Evolutionary conservation across 345 rosid genomes (phyloP), one percentile per base, ranked within the genome.

Genomic region (Populus euphratica): DNA sequence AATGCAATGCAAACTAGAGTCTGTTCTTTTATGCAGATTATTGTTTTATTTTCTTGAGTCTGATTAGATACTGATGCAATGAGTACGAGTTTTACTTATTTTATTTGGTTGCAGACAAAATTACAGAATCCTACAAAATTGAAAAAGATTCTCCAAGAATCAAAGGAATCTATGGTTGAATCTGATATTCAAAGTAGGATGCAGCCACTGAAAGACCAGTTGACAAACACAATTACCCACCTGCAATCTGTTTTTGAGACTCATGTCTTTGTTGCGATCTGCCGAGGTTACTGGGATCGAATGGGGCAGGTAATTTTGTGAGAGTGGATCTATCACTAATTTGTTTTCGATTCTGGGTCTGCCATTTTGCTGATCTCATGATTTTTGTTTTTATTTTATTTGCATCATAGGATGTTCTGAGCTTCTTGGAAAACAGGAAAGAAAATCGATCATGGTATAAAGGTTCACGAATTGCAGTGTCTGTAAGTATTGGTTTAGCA

Each of bases 381-480:
- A 38, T 63, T 29, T 65, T 14, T 41, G 44, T 41, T 9, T 10
- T 41, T 41, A 41, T 41, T 41, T 41, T 41, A 41, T 21, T 61
- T 33, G 18, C 71, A 18, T 77, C 18, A 7, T 84, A 96, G 99
- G 97, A 93, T 77, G 90, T 96, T 69, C 82, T 96, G 49, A 87
- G 86, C 84, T 93, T 96, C 89, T 75, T 96, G 91, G 98, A 92
- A 89, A 92, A 90, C 88, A 87, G 98, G 84, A 96, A 93, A 77
- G 99, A 92, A 86, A 93, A 93, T 79, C 87, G 90, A 86, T 94
- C 98, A 0, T 96, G 99, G 98, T 96, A 96, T 70, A 96, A 90
- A 84, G 97, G 98, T 74, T 90, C 97, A 13, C 86, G 91, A 68
- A 84, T 96, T 70, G 95, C 97, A 17, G 92, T 91, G 49, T 89